Percentiles rank a stretch among this genome's conserved stretches.
phyloP scores from a whole-genome alignment of 2,329 filamentous ascomycete genomes.

The Didymella sp. region DNA sequence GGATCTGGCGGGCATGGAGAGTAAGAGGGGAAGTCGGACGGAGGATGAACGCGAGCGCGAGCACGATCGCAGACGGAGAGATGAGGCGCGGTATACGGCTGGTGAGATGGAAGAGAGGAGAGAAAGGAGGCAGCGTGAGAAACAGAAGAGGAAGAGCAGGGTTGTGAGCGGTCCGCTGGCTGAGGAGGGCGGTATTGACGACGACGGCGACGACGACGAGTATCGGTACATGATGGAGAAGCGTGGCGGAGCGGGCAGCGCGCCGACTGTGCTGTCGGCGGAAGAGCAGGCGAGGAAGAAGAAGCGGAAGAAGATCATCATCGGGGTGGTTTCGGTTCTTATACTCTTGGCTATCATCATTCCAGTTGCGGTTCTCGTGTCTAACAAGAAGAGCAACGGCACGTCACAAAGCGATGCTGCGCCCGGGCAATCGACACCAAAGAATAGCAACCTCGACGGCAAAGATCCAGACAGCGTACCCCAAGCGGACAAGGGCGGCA shows the following conservation, averaged over 20 bases:
- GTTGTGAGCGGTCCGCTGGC: conserved; percentile 57
- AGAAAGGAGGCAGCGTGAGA: conserved; percentile 52
- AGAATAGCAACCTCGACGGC: conserved; percentile 55
- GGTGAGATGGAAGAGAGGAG: conserved; percentile 49
- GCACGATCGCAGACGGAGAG: conserved; percentile 31
- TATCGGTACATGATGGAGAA: conserved; percentile 51
- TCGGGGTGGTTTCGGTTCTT: conserved; percentile 48
- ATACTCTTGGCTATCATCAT: conserved; percentile 56
- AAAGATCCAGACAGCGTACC: conserved; percentile 55
- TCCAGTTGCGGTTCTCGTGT: conserved; percentile 55
- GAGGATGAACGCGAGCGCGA: conserved; percentile 43
- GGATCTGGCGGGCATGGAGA: conserved; percentile 30
- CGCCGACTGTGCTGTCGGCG: conserved; percentile 46
- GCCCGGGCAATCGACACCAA: conserved; percentile 37
- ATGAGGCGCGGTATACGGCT: conserved; percentile 45
- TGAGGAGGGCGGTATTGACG: conserved; percentile 53
- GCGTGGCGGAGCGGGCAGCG: conserved; percentile 50
- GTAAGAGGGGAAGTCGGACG: conserved; percentile 35
- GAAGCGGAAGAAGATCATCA: conserved; percentile 62
- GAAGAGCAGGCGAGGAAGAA: conserved; percentile 49
- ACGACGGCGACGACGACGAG: conserved; percentile 52
- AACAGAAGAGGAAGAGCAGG: conserved; percentile 49
- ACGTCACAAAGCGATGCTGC: conserved; percentile 24
- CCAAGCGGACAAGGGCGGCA: conserved; percentile 71
- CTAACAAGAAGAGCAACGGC: conserved; percentile 50